Conservation (phyloP, 2,329 filamentous ascomycete genomes). For the Aspergillus caelatus region DNA sequence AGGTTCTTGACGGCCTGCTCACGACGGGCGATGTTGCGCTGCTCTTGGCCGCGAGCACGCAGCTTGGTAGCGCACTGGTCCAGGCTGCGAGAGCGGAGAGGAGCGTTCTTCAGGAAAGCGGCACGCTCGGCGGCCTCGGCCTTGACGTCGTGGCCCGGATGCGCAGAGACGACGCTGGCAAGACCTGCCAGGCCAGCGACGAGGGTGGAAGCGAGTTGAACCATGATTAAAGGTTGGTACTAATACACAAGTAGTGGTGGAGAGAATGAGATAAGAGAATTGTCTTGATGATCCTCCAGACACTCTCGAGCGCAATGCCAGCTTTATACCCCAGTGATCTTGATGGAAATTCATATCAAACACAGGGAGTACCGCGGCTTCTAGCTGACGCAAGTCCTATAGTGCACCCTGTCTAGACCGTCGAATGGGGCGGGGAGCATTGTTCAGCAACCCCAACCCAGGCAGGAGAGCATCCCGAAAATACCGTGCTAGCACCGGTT, state of each 20-base stretch:
- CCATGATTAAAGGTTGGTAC: constrained; percentile 13
- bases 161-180: constrained; percentile 37
- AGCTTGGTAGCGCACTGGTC: constrained; percentile 53
- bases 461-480: neutral
- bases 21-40: constrained; percentile 51
- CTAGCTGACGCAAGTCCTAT: neutral
- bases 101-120: constrained; percentile 45
- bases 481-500: neutral
- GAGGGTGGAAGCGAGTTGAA: constrained; percentile 22
- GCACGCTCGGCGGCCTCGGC: constrained; percentile 56
- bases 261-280: neutral
- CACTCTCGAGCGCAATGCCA: neutral
- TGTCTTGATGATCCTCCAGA: neutral
- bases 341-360: neutral
- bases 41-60: constrained; percentile 51
- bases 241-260: neutral
- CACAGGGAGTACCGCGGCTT: neutral
- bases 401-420: neutral
- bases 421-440: neutral
- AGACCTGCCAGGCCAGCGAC: constrained; percentile 28
- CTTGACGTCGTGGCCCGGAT: constrained; percentile 54
- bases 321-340: neutral
- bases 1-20: constrained; percentile 45
- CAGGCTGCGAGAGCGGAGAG: constrained; percentile 45
- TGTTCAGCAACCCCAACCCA: constrained; percentile 2